A percentile compares a stretch with the other conserved stretches of the same genome.
These are phyloP conservation scores for Carex arenaria DNA, from an alignment of 202 grass and related monocot species.

Conservation along the genomic window DNA sequence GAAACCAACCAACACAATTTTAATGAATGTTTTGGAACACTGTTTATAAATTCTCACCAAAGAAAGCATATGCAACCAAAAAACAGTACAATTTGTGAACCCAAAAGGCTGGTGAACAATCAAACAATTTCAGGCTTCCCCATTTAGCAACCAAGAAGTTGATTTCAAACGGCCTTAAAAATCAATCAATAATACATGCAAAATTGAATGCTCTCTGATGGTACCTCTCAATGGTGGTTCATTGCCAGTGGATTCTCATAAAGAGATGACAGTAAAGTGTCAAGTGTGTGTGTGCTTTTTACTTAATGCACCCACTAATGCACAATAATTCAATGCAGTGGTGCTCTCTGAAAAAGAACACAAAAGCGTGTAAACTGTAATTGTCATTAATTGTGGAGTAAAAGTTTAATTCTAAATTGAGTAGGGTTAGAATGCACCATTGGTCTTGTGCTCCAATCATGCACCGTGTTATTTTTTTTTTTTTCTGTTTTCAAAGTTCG, in stretches of 20 bases:
- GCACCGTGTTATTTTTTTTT: too few species aligned
- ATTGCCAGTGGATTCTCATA: conserved; percentile 21
- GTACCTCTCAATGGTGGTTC: conserved; percentile 17
- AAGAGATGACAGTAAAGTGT: conserved; percentile 16
- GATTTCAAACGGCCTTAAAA: not conserved
- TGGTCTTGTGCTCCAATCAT: too few species aligned
- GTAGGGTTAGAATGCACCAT: too few species aligned
- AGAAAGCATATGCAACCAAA: not conserved
- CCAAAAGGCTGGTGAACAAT: conserved; percentile 14
- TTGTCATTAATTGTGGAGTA: not conserved
- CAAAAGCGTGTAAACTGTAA: conserved; percentile 6
- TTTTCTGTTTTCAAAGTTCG: too few species aligned
- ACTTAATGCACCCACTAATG: conserved; percentile 13
- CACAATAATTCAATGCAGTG: conserved; percentile 8
- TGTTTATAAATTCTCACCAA: not conserved
- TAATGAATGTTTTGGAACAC: not conserved
- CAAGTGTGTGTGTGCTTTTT: not conserved
- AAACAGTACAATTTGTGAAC: not conserved
- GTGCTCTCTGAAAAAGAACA: not conserved
- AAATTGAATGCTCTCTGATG: conserved; percentile 26
- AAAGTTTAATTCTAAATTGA: not conserved
- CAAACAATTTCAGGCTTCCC: conserved; percentile 21
- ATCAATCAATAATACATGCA: conserved; percentile 1
- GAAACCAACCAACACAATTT: not conserved
- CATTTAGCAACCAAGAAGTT: conserved; percentile 11